Conservation (phyloP, 2,329 filamentous ascomycete species). For the Grosmannia serpens region DNA sequence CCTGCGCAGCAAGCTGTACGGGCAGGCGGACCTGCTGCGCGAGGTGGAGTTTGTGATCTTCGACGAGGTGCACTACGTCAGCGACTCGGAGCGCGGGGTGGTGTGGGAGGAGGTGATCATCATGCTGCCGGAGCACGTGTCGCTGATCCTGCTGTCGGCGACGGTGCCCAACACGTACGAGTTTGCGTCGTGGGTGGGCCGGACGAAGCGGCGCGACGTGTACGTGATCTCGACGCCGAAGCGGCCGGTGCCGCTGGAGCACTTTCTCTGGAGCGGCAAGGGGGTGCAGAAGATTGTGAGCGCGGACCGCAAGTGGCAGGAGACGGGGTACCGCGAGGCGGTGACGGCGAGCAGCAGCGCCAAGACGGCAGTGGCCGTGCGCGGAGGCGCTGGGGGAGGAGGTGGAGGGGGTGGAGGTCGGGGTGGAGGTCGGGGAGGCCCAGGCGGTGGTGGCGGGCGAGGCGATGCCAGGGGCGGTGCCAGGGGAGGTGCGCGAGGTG, state of each 20-base stretch:
- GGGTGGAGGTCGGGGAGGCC: constrained; percentile 19
- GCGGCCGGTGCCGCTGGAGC: constrained; percentile 84
- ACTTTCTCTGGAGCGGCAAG: constrained; percentile 93
- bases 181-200: constrained; percentile 95
- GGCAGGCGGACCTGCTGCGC: constrained; percentile 87
- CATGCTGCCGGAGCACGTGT: constrained; percentile 96
- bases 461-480: constrained; percentile 17
- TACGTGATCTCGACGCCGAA: constrained; percentile 98
- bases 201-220: constrained; percentile 97
- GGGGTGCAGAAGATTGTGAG: constrained; percentile 91
- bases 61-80: constrained; percentile 97
- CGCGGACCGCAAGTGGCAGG: constrained; percentile 80
- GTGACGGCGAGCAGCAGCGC: constrained; percentile 19
- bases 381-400: constrained; percentile 11
- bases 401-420: constrained; percentile 27
- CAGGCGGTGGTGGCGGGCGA: constrained; percentile 41
- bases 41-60: constrained; percentile 99
- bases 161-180: constrained; percentile 97
- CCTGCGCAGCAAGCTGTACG: constrained; percentile 92
- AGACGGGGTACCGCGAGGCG: constrained; percentile 81
- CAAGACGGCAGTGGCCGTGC: not conserved
- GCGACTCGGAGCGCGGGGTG: constrained; percentile 87
- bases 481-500: constrained; percentile 25
- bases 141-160: constrained; percentile 85
- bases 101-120: constrained; percentile 99